These are phyloP conservation scores for Gentiana dahurica DNA, from an alignment of 257 asterid species.

Conservation along the genomic window DNA sequence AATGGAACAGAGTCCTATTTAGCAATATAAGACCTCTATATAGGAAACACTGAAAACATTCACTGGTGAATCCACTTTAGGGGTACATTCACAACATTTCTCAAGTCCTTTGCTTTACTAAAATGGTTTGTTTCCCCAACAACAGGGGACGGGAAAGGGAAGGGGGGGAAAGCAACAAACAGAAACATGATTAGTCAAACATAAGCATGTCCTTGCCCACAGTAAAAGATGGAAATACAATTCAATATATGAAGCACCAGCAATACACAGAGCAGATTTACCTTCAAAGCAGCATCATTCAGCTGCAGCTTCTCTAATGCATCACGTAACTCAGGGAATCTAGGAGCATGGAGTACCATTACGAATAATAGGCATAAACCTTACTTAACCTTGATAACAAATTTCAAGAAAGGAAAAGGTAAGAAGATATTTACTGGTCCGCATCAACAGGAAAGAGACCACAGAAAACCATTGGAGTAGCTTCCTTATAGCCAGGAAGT, in stretches of 20 bases:
- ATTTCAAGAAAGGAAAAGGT: slow-evolving; percentile 4
- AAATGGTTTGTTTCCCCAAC: no score
- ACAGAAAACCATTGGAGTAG: slow-evolving; percentile 97
- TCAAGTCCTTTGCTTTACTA: no score
- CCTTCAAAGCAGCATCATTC: slow-evolving; percentile 98
- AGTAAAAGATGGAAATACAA: neutral
- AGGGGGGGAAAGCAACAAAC: no score
- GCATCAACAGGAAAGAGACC: slow-evolving; percentile 98
- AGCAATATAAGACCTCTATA: no score
- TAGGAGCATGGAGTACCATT: slow-evolving; percentile 13
- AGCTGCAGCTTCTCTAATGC: slow-evolving; percentile 95
- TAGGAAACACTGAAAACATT: no score
- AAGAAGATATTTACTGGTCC: slow-evolving; percentile 60
- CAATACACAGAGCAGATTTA: slow-evolving; percentile 9
- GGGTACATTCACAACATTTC: no score
- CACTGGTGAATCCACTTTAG: no score
- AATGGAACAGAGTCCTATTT: no score
- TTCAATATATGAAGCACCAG: neutral
- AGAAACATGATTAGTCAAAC: no score
- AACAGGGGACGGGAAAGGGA: no score
- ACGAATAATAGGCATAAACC: slow-evolving; percentile 9
- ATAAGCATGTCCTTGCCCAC: neutral
- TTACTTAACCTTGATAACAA: slow-evolving; percentile 6
- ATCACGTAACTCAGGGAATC: slow-evolving; percentile 89
- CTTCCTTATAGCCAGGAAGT: slow-evolving; percentile 94